These are phyloP conservation scores for Phellopilus nigrolimitatus DNA, from an alignment of 1,284 basidiomycete species.

Conservation along the genomic window DNA sequence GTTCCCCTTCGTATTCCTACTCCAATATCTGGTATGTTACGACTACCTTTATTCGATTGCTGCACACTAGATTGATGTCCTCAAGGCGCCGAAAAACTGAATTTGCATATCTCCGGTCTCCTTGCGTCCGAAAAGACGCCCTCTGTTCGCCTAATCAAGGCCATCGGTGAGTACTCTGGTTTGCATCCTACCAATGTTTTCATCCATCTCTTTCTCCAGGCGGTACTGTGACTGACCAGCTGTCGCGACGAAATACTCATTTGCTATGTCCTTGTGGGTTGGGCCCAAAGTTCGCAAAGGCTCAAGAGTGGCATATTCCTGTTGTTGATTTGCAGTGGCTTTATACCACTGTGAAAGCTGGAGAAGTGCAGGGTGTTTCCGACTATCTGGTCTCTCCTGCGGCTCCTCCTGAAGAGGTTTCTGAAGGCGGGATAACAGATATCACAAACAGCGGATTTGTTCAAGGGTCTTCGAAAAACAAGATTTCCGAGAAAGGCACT, in stretches of 20 bases:
- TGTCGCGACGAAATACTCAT: slow-evolving; percentile 63
- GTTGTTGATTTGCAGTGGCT: slow-evolving; percentile 62
- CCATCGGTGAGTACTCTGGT: slow-evolving; percentile 10
- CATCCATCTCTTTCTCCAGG: slow-evolving; percentile 34
- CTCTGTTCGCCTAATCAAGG: slow-evolving; percentile 13
- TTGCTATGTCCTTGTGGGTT: slow-evolving; percentile 63
- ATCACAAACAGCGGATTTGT: slow-evolving; percentile 32
- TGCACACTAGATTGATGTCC: slow-evolving; percentile 13
- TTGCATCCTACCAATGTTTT: background rate
- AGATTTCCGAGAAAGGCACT: background rate
- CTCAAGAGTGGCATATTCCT: slow-evolving; percentile 62
- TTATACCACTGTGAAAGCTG: slow-evolving; percentile 44
- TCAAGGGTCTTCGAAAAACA: slow-evolving; percentile 14
- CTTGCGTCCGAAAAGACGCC: slow-evolving; percentile 24
- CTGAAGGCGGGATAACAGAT: slow-evolving; percentile 30
- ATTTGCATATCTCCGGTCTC: slow-evolving; percentile 66
- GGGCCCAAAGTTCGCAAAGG: slow-evolving; percentile 71
- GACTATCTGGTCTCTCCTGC: slow-evolving; percentile 27
- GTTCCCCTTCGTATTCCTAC: slow-evolving; percentile 48
- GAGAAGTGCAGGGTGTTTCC: slow-evolving; percentile 35
- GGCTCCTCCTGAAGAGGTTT: slow-evolving; percentile 19
- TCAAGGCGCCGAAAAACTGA: slow-evolving; percentile 47
- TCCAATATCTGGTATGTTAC: slow-evolving; percentile 48
- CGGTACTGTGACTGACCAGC: slow-evolving; percentile 47
- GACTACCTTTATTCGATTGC: background rate